phyloP scores from a whole-genome alignment of 352 stramenopile species.

The Phytophthora aleatoria region DNA sequence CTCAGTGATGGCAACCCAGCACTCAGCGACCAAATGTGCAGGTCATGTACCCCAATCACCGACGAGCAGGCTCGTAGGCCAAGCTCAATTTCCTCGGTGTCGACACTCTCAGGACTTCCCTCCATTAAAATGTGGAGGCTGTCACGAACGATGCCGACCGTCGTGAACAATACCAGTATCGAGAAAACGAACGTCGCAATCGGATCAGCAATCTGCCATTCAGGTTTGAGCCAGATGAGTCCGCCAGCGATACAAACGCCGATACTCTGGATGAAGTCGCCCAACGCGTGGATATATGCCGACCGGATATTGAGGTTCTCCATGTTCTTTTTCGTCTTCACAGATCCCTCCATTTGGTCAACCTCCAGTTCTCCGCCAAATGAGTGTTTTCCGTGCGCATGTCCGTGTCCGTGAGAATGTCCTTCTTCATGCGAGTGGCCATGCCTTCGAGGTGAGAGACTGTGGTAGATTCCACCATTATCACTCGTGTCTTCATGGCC shows the following conservation, averaged over 20 bases:
- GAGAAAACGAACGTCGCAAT: neutral
- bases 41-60: neutral
- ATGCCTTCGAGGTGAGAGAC: slow-evolving; percentile 3
- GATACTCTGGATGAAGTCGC: too few relatives aligned
- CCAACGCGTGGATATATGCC: slow-evolving; percentile 35
- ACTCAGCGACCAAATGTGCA: neutral
- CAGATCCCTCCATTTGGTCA: neutral
- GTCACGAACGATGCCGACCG: neutral
- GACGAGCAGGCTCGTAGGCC: neutral
- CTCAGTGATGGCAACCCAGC: neutral
- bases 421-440: neutral
- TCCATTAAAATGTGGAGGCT: neutral
- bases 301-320: slow-evolving; percentile 95
- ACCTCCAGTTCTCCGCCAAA: slow-evolving; percentile 24
- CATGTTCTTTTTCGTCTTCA: slow-evolving; percentile 35
- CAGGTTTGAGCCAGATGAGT: too few relatives aligned
- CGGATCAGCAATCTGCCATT: too few relatives aligned
- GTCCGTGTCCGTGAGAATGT: slow-evolving; percentile 18
- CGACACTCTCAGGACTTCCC: neutral
- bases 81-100: neutral
- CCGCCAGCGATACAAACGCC: too few relatives aligned
- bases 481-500: slow-evolving; percentile 27
- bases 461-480: neutral
- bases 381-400: slow-evolving; percentile 32
- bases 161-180: neutral